phyloP scores from a whole-genome alignment of 768 basidiomycete genomes.

The Lyophyllum atratum region DNA sequence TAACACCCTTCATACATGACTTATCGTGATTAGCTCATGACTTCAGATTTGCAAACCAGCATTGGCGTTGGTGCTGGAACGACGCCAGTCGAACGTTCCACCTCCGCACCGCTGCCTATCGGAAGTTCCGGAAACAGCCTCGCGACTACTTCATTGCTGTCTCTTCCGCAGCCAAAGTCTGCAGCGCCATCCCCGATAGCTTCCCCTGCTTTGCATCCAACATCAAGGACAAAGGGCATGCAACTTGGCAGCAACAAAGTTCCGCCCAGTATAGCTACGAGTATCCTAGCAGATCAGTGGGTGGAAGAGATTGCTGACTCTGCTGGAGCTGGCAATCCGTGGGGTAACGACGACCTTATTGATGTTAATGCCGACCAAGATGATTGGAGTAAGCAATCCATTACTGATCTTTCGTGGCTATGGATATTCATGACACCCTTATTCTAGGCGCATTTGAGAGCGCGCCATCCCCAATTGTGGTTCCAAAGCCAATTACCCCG shows the following conservation, averaged over 20 bases:
- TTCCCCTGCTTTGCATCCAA: conserved; percentile 16
- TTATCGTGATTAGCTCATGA: conserved; percentile 53
- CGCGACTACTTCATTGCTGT: background rate
- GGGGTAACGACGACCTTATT: conserved; percentile 83
- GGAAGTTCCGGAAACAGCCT: conserved; percentile 16
- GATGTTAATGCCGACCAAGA: conserved; percentile 92
- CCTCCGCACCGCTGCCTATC: conserved; percentile 41
- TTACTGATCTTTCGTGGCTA: background rate
- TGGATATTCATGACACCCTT: background rate
- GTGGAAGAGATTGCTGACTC: conserved; percentile 54
- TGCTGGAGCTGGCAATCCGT: conserved; percentile 50
- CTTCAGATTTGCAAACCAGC: conserved; percentile 70
- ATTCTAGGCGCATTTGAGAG: conserved; percentile 75
- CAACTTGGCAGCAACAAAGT: conserved; percentile 66
- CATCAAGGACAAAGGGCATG: conserved; percentile 57
- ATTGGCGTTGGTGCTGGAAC: conserved; percentile 43
- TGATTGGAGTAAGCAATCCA: conserved; percentile 90
- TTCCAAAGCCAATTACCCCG: conserved; percentile 15
- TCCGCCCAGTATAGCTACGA: conserved; percentile 31
- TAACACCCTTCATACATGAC: background rate
- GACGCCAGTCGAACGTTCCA: conserved; percentile 36
- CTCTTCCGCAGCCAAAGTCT: conserved; percentile 3
- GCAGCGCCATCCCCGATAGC: conserved; percentile 7
- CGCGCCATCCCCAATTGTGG: conserved; percentile 32
- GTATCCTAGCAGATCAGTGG: conserved; percentile 51